Evolutionary conservation across 2,329 filamentous ascomycete genomes (phyloP), one percentile per base, ranked within the genome.

Genomic region (Torrubiellomyces zombiae): DNA sequence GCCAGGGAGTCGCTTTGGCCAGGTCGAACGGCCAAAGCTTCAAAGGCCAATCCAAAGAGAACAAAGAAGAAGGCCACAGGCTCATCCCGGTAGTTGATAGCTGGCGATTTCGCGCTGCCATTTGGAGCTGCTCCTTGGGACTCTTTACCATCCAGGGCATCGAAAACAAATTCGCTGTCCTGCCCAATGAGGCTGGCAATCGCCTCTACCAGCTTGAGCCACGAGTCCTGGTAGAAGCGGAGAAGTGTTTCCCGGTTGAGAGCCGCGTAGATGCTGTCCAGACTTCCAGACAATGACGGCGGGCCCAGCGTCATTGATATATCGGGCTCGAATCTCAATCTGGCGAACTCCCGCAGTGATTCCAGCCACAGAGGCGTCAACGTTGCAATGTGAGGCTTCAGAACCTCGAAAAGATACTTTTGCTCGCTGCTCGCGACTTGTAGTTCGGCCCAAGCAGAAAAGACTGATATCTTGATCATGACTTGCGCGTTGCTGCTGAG

Each of bases 41-140:
- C 91, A 38, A 98, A 95, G 0, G 86, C 83, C 29, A 98, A 75
- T 8, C 89, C 89, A 39, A 95, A 98, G 0, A 98, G 65, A 9
- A 98, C 86, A 42, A 98, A 98, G 58, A 98, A 98, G 61, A 98
- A 98, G 1, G 89, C 89, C 2, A 95, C 82, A 1, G 89, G 89
- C 46, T 98, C 89, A 43, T 95, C 86, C 23, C 89, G 79, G 47
- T 98, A 98, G 49, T 95, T 95, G 55, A 98, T 95, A 36, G 86
- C 80, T 24, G 74, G 63, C 3, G 63, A 66, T 44, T 76, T 80
- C 10, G 59, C 55, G 21, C 64, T 56, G 3, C 58, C 60, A 31
- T 62, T 65, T 14, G 50, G 41, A 7, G 51, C 49, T 4, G 55
- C 48, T 13, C 54, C 62, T 7, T 60, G 56, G 0, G 55, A 54